These are phyloP conservation scores for Vitis labrusca DNA, from an alignment of 164 flowering plant species.

Conservation along the genomic window DNA sequence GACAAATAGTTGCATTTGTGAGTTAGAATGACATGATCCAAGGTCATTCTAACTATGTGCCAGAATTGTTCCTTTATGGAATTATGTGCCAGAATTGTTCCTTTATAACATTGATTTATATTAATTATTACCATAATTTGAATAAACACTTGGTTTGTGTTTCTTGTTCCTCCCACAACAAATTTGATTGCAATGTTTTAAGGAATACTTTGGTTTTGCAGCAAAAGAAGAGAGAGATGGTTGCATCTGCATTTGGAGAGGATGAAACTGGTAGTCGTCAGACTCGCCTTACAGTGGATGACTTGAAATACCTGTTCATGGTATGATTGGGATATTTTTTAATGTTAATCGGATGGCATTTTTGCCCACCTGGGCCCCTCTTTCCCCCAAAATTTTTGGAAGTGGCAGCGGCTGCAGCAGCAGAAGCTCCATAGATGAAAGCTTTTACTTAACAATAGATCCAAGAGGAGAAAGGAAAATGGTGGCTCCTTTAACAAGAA, in stretches of 20 bases:
- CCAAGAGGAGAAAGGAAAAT: not conserved
- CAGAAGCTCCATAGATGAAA: slow-evolving; percentile 2
- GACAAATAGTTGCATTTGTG: too few species aligned
- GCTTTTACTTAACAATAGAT: slow-evolving; percentile 3
- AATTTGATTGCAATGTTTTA: not conserved
- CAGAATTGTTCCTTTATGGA: too few species aligned
- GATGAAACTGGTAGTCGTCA: slow-evolving; percentile 69
- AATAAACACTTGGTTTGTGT: not conserved
- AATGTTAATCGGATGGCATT: slow-evolving; percentile 1
- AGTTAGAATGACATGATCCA: too few species aligned
- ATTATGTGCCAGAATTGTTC: too few species aligned
- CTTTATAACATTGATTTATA: too few species aligned
- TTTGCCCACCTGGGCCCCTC: slow-evolving; percentile 11
- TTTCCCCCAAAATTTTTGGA: not conserved
- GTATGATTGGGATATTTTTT: slow-evolving; percentile 22
- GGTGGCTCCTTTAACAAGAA: slow-evolving; percentile 1
- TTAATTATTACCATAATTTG: too few species aligned
- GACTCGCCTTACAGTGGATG: slow-evolving; percentile 80
- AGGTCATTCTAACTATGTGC: too few species aligned
- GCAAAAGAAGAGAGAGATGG: slow-evolving; percentile 94
- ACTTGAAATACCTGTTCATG: slow-evolving; percentile 78
- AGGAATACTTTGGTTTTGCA: slow-evolving; percentile 29
- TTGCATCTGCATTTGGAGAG: slow-evolving; percentile 92
- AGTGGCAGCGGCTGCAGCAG: not conserved
- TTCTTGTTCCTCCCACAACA: not conserved